These are phyloP conservation scores for Malus asiatica DNA, from an alignment of 306 rosid species.

Conservation along the genomic window DNA sequence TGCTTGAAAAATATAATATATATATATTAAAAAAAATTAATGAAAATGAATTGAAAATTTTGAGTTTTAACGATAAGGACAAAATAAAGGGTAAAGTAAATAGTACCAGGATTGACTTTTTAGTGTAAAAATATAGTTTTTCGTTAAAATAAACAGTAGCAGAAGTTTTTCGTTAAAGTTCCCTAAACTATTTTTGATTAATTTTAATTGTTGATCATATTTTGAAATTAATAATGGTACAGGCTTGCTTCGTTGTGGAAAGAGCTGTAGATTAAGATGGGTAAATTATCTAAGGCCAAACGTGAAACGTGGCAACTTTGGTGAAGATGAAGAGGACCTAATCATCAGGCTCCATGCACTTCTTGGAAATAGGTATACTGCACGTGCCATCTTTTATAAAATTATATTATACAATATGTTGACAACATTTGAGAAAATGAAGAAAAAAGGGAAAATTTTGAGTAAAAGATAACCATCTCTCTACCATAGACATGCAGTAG, in stretches of 20 bases:
- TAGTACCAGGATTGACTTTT: too few relatives aligned
- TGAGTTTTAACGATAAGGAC: too few relatives aligned
- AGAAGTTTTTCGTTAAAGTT: too few relatives aligned
- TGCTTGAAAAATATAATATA: neutral
- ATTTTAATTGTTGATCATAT: neutral
- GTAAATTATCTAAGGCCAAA: conserved; percentile 68
- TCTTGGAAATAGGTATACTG: conserved; percentile 70
- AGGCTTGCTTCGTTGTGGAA: conserved; percentile 71
- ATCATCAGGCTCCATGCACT: conserved; percentile 64
- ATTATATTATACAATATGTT: neutral
- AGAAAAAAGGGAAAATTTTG: neutral
- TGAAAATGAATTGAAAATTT: too few relatives aligned
- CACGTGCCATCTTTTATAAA: neutral
- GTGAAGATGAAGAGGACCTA: conserved; percentile 64
- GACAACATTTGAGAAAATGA: neutral
- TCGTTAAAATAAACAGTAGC: too few relatives aligned
- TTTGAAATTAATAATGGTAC: neutral
- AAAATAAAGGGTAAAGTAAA: too few relatives aligned
- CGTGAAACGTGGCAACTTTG: conserved; percentile 70
- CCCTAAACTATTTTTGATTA: too few relatives aligned
- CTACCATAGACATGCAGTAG: neutral
- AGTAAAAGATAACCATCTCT: neutral
- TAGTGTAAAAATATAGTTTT: too few relatives aligned
- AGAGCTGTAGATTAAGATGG: conserved; percentile 75
- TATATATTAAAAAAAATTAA: too few relatives aligned